Evolutionary conservation across 768 basidiomycete species (phyloP).

Genomic region (Lactarius tabidus): DNA sequence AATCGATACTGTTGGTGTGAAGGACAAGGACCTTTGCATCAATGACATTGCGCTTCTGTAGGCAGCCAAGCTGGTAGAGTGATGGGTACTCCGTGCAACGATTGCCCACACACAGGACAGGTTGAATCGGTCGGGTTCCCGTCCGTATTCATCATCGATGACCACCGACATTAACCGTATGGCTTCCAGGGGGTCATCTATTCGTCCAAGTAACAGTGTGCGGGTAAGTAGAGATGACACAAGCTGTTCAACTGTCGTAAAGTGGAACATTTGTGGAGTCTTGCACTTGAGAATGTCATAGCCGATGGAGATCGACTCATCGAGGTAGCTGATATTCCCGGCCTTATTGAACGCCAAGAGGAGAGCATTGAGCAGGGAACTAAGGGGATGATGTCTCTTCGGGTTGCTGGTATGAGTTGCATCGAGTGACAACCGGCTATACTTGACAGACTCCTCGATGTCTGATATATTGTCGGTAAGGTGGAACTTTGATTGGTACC

Average conservation of each 20-base stretch:
- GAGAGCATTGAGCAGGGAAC: constrained; percentile 1
- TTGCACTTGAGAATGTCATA: not conserved
- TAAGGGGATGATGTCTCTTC: not conserved
- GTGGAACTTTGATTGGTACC: not conserved
- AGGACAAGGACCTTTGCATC: not conserved
- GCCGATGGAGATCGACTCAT: not conserved
- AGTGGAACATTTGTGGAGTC: not conserved
- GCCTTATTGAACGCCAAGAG: constrained; percentile 5
- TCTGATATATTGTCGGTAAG: not conserved
- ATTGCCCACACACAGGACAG: not conserved
- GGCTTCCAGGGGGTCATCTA: not conserved
- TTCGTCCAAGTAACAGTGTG: not conserved
- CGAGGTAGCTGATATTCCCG: not conserved
- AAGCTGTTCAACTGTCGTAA: not conserved
- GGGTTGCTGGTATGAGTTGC: not conserved
- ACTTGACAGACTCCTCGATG: not conserved
- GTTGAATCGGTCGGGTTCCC: not conserved
- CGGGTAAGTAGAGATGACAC: not conserved
- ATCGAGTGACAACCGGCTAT: not conserved
- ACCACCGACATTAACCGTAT: not conserved
- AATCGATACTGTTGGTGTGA: not conserved
- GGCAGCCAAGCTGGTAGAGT: not conserved
- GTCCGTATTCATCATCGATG: not conserved
- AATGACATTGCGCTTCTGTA: not conserved
- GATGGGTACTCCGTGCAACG: not conserved